Evolutionary conservation across 306 rosid species (phyloP), one percentile per base, ranked within the genome.

Genomic region (Corylus heterophylla): DNA sequence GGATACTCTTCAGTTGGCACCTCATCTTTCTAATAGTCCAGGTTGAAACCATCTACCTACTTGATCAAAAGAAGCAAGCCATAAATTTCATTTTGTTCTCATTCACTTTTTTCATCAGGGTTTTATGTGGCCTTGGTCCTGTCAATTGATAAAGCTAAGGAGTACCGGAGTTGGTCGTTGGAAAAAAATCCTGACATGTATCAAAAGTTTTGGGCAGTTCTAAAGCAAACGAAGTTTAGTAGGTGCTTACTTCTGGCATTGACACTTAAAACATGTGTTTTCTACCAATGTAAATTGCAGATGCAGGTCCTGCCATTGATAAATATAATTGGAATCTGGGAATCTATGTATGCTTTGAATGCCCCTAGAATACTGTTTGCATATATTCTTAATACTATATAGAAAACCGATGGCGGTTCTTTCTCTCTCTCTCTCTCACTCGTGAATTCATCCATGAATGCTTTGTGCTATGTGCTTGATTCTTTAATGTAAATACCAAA

Each of bases 1-100:
- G 92, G 96, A 80, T 91, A 86, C 83, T 89, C 97, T 78, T 89
- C 92, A 35, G 88, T 84, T 2, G 97, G 98, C 79, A 67, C 97
- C 77, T 88, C 94, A 13, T 86, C 98, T 22, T 92, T 94, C 88
- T 94, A 80, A 84, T 31, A 54, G 39, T 31, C 11, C 70, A 78
- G 82, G 80, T 83, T 20, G 42, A 35, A 3, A 37, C 54, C 9
- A 64, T 35, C 54, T 4, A 5, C 62, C 59, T 54, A 16, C 61
- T 31, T 20, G 29, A 51, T 22, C 58, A 71, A 73, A 66, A 52
- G 0, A 42, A 29, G 59, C 37, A 4, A 51, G 70, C 49, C 37
- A 5, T 68, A 39, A 12, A 51, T 10, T 64, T 25, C 7, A 22
- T 7, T 54, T 71, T 54, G 20, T 4, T 45, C 37, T 31, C 51